Evolutionary conservation across 805 yeast species (phyloP).

Genomic region (Sugiyamaella qingdaonensis): DNA sequence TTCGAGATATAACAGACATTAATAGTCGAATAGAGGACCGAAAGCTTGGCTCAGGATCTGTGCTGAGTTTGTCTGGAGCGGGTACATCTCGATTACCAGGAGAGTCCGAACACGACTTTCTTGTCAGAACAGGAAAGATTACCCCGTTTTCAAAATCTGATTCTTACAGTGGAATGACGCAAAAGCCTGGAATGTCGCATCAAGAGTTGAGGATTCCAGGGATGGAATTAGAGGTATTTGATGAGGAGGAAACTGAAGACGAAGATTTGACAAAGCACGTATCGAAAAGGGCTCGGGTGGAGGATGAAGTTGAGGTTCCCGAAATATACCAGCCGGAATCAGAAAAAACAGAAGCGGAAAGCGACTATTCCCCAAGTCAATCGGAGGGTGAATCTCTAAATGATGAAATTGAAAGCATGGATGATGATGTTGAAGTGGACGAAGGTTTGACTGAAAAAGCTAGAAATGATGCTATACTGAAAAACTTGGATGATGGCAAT

Average conservation of each 20-base stretch:
- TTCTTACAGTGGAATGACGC: conserved; percentile 8
- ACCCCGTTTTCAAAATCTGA: conserved; percentile 81
- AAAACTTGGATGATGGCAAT: conserved; percentile 75
- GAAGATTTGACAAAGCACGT: neutral
- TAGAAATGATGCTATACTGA: neutral
- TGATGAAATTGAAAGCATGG: conserved; percentile 25
- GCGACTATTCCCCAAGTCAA: neutral
- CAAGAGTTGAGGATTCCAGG: conserved; percentile 51
- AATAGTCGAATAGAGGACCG: conserved; percentile 41
- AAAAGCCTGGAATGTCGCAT: conserved; percentile 34
- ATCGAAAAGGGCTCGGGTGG: neutral
- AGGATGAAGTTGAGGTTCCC: conserved; percentile 2
- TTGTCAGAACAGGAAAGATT: conserved; percentile 84
- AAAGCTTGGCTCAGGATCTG: conserved; percentile 18
- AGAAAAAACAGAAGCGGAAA: neutral
- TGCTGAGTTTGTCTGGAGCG: conserved; percentile 7
- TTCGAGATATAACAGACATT: conserved; percentile 62
- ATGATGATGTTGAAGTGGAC: conserved; percentile 22
- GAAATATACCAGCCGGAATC: neutral
- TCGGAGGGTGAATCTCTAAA: neutral
- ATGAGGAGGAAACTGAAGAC: conserved; percentile 16
- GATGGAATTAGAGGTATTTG: conserved; percentile 28
- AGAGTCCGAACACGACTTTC: conserved; percentile 75
- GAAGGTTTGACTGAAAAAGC: neutral
- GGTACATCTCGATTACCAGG: conserved; percentile 45